Evolutionary conservation across 768 basidiomycete genomes (phyloP).

Genomic region (Cystoderma amianthinum): DNA sequence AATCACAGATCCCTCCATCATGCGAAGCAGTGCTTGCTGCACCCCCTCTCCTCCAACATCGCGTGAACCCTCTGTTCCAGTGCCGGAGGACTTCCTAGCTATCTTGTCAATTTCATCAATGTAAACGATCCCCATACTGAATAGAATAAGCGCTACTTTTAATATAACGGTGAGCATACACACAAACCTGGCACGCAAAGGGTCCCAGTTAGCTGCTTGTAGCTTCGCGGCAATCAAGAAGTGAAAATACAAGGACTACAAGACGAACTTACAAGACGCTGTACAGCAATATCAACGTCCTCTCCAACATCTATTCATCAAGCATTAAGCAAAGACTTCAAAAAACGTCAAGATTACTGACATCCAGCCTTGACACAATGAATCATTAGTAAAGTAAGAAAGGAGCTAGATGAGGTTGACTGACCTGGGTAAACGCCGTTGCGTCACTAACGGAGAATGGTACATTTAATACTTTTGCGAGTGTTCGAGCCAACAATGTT

Average conservation of each 20-base stretch:
- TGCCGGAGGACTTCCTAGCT: conserved; percentile 49
- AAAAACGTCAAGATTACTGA: conserved; percentile 24
- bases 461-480: conserved; percentile 88
- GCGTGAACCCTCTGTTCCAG: conserved; percentile 62
- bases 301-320: conserved; percentile 77
- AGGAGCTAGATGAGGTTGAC: background rate
- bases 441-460: conserved; percentile 94
- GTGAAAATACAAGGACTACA: background rate
- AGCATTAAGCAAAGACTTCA: background rate
- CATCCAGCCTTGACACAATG: conserved; percentile 53
- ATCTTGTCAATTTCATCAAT: conserved; percentile 97
- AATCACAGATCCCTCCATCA: conserved; percentile 90
- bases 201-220: conserved; percentile 89
- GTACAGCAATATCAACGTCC: conserved; percentile 90
- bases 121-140: conserved; percentile 88
- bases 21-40: conserved; percentile 84
- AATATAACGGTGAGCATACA: background rate
- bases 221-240: conserved; percentile 38
- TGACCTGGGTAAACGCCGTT: conserved; percentile 86
- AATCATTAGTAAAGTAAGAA: background rate
- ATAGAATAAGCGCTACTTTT: conserved; percentile 1
- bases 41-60: conserved; percentile 97
- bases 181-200: conserved; percentile 69
- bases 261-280: conserved; percentile 59
- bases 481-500: conserved; percentile 82